Evolutionary conservation across 306 rosid species (phyloP), one percentile per base, ranked within the genome.

Genomic region (Lablab purpureus): DNA sequence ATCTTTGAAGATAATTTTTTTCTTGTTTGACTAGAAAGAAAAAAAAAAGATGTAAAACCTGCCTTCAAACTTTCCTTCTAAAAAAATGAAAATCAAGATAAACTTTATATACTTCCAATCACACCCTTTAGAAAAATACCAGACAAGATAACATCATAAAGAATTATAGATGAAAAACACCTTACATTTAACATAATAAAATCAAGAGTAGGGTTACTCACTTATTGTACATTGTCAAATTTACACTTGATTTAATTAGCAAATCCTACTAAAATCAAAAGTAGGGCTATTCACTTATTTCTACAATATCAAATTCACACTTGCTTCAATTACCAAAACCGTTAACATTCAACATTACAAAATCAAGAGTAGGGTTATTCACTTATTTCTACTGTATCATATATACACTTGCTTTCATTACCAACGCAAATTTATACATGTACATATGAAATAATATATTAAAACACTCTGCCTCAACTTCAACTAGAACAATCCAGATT

Each of bases 401-500:
- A 49, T 71, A 50, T 65, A 65, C 45, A 52, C 32, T 51, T 62
- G 68, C 67, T 74, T 62, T 41, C 13, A 12, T 75, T 30, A 4
- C 59, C 28, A 63, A 19, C n/a, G 28, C 19, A 36, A 36, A 36
- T 7, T 12, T 49, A 55, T 74, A 45, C 47, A 17, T 75, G 72
- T 67, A 81, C 43, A 58, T 41, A 55, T 36, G 11, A 2, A 6
- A 73, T 52, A 11, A 28, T 22, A 75, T 66, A 51, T 17, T 36
- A 54, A 32, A 49, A 17, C 36, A 62, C 7, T 72, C 49, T 19
- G 51, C 19, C 63, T 22, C 7, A 67, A 73, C 43, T 62, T 62
- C 52, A 74, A 30, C 64, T 10, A 37, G 40, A 68, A 46, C 56
- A 49, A 76, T 19, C 64, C 22, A 74, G 74, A 54, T 71, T 76